A percentile compares a stretch with the other conserved stretches of the same genome.
Conservation (phyloP, 2,329 filamentous ascomycete species). For the Aspergillus hortae region DNA sequence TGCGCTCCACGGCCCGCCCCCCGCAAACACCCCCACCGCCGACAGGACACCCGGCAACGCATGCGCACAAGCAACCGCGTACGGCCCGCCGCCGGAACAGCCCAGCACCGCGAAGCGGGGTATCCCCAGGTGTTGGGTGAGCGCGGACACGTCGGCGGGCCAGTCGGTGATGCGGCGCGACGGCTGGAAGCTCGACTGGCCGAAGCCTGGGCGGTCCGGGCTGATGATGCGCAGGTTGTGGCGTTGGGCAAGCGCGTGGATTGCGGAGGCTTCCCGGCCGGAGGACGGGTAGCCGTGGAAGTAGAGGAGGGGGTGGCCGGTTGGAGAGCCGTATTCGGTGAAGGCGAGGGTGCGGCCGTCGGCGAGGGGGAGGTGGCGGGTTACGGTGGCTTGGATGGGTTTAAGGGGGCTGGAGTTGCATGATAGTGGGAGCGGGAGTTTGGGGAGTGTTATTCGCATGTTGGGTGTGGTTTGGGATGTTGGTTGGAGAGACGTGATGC, state of each 20-base stretch:
- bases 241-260: conserved; percentile 32
- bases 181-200: conserved; percentile 38
- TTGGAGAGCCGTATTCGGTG: conserved; percentile 40
- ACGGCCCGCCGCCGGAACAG: conserved; percentile 47
- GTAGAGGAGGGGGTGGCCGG: conserved; percentile 36
- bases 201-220: conserved; percentile 44
- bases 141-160: conserved; percentile 40
- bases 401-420: background rate
- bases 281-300: conserved; percentile 45
- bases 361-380: conserved; percentile 15
- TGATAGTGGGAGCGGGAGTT: background rate
- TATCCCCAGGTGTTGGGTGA: conserved; percentile 41
- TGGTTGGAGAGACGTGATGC: too few relatives aligned
- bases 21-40: conserved; percentile 37
- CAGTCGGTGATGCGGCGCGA: conserved; percentile 38
- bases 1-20: conserved; percentile 31
- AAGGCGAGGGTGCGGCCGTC: conserved; percentile 43
- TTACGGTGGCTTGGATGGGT: background rate
- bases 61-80: conserved; percentile 46
- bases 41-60: conserved; percentile 31
- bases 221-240: conserved; percentile 39
- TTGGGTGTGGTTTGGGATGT: too few relatives aligned
- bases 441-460: too few relatives aligned
- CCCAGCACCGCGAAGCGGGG: conserved; percentile 43
- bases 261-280: conserved; percentile 36